Percentiles rank a stretch among this genome's conserved stretches.
phyloP scores from a whole-genome alignment of 208 protist genomes.

The Acanthamoeba lenticulata region DNA sequence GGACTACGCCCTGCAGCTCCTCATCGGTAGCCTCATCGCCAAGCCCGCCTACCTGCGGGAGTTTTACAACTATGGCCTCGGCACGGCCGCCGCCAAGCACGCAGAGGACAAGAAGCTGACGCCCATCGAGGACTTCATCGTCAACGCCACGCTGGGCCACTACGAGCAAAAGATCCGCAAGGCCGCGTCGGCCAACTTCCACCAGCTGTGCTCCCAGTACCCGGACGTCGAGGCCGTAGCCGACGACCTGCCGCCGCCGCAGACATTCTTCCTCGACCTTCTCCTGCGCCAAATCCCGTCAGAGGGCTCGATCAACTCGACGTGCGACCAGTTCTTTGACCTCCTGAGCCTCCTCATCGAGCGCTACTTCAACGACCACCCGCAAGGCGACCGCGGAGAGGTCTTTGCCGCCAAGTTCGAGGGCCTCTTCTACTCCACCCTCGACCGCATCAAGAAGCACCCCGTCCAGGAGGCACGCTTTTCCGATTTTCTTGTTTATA shows the following conservation, averaged over 20 bases:
- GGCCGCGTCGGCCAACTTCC: background rate
- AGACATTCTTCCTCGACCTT: background rate
- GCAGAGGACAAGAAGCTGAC: background rate
- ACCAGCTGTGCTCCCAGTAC: conserved; percentile 1
- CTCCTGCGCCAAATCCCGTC: background rate
- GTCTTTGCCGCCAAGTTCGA: background rate
- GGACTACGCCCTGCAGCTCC: conserved; percentile 62
- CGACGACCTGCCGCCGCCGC: background rate
- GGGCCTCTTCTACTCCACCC: background rate
- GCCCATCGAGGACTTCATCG: conserved; percentile 39
- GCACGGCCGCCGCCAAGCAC: background rate
- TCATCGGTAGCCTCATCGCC: conserved; percentile 26
- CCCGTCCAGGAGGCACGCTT: background rate
- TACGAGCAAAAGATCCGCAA: conserved; percentile 19
- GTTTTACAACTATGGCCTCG: conserved; percentile 17
- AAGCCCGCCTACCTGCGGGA: background rate
- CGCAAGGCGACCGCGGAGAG: background rate
- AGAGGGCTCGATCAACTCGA: conserved; percentile 18
- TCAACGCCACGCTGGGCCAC: background rate
- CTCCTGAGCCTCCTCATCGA: conserved; percentile 25
- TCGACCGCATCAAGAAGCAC: conserved; percentile 36
- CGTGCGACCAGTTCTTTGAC: conserved; percentile 42
- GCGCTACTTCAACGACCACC: background rate
- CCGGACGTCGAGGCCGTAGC: background rate
- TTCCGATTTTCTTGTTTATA: too few species aligned